These are phyloP conservation scores for Solanum virginianum DNA, from an alignment of 257 asterid species.

Conservation along the genomic window DNA sequence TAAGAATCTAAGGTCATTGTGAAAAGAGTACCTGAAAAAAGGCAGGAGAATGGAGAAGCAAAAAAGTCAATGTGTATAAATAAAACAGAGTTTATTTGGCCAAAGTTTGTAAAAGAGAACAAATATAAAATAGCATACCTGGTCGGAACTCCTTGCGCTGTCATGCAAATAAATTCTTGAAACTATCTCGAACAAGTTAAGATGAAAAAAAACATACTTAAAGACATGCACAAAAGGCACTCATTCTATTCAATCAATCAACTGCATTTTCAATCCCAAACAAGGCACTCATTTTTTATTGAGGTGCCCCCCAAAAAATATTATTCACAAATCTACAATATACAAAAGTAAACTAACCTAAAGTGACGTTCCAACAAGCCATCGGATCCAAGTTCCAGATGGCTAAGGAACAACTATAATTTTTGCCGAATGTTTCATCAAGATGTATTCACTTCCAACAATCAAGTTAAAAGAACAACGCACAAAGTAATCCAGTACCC, in stretches of 20 bases:
- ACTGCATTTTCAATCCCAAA: neutral
- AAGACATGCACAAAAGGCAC: neutral
- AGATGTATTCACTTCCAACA: neutral
- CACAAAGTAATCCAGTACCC: slow-evolving; percentile 12
- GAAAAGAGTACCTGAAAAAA: neutral
- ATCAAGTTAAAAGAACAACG: slow-evolving; percentile 6
- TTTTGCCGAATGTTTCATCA: neutral
- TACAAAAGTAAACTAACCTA: neutral
- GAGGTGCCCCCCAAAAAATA: neutral
- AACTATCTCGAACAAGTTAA: neutral
- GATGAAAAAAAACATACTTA: neutral
- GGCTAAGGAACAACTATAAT: neutral
- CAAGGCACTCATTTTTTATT: neutral
- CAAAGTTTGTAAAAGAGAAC: neutral
- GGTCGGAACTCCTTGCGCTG: neutral
- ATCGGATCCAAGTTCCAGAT: neutral
- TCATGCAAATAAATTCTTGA: neutral
- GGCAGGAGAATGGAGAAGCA: neutral
- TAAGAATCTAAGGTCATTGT: neutral
- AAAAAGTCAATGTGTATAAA: neutral
- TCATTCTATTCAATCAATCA: neutral
- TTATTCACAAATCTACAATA: neutral
- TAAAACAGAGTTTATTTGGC: neutral
- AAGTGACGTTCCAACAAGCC: neutral
- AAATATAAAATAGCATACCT: neutral